A percentile compares a stretch with the other conserved stretches of the same genome.
These are phyloP conservation scores for Exophiala spinifera DNA, from an alignment of 2,329 filamentous ascomycete species.

Conservation along the genomic window DNA sequence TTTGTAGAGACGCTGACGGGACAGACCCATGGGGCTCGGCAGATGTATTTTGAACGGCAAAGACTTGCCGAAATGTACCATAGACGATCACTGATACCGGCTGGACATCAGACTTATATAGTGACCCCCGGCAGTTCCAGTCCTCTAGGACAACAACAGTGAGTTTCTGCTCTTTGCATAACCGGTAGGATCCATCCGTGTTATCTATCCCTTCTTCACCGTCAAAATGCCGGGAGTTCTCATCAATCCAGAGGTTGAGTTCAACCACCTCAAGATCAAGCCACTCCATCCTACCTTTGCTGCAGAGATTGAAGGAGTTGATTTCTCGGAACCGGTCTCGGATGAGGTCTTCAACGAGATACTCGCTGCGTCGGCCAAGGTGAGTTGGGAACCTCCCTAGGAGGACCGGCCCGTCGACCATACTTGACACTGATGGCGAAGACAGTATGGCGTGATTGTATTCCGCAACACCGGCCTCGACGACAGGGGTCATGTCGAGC, in stretches of 20 bases:
- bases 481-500: slow-evolving; percentile 19
- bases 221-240: slow-evolving; percentile 1
- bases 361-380: slow-evolving; percentile 35
- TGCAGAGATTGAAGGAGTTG: slow-evolving; percentile 38
- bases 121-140: no score
- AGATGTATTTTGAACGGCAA: background rate
- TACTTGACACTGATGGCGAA: background rate
- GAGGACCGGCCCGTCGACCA: background rate
- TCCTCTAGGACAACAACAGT: no score
- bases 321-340: slow-evolving; percentile 35
- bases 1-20: background rate
- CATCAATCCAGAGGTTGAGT: slow-evolving; percentile 15
- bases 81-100: no score
- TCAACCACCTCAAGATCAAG: slow-evolving; percentile 32
- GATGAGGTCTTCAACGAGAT: slow-evolving; percentile 38
- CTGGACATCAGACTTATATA: no score
- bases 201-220: background rate
- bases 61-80: background rate
- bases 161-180: background rate
- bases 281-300: slow-evolving; percentile 39
- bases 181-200: background rate
- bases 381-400: slow-evolving; percentile 11
- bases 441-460: slow-evolving; percentile 22
- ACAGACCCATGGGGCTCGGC: background rate
- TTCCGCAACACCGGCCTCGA: slow-evolving; percentile 23